A percentile compares a stretch with the other conserved stretches of the same genome.
Evolutionary conservation across 345 rosid genomes (phyloP).

Genomic region (Barbarea vulgaris): DNA sequence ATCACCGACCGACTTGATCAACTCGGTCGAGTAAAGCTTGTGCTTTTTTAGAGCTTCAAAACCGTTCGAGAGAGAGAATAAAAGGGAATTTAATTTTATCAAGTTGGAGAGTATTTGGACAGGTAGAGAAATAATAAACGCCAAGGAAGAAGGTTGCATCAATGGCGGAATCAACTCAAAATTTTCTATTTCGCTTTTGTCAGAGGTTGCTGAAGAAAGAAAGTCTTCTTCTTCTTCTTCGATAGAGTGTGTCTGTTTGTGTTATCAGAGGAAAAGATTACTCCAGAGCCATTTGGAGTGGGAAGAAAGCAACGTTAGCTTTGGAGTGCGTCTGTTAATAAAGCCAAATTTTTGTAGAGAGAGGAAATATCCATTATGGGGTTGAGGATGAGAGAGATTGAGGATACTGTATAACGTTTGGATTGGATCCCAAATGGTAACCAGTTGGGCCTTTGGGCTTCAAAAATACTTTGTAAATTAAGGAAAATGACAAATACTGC

Average conservation of each 20-base stretch:
- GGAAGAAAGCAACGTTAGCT: constrained; percentile 41
- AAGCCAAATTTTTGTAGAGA: constrained; percentile 22
- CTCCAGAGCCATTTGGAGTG: constrained; percentile 32
- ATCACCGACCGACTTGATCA: constrained; percentile 23
- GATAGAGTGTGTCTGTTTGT: constrained; percentile 1
- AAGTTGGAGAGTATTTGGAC: neutral
- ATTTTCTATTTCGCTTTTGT: neutral
- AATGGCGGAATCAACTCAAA: constrained; percentile 18
- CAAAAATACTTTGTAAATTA: too few species aligned
- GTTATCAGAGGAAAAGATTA: constrained; percentile 15
- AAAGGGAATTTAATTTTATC: neutral
- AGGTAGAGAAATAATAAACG: neutral
- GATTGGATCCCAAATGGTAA: neutral
- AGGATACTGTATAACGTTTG: neutral
- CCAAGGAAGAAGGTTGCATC: constrained; percentile 19
- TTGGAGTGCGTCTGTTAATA: constrained; percentile 41
- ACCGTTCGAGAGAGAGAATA: neutral
- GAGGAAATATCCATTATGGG: constrained; percentile 12
- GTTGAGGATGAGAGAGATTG: neutral
- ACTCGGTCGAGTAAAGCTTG: constrained; percentile 10
- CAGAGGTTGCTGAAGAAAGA: neutral
- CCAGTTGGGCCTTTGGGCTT: constrained; percentile 38
- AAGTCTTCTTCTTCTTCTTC: constrained; percentile 13
- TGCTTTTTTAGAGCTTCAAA: constrained; percentile 11
- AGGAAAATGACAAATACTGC: too few species aligned